Percentiles rank a stretch among this genome's conserved stretches.
Conservation (phyloP, 306 rosid genomes). For the Vigna unguiculata region DNA sequence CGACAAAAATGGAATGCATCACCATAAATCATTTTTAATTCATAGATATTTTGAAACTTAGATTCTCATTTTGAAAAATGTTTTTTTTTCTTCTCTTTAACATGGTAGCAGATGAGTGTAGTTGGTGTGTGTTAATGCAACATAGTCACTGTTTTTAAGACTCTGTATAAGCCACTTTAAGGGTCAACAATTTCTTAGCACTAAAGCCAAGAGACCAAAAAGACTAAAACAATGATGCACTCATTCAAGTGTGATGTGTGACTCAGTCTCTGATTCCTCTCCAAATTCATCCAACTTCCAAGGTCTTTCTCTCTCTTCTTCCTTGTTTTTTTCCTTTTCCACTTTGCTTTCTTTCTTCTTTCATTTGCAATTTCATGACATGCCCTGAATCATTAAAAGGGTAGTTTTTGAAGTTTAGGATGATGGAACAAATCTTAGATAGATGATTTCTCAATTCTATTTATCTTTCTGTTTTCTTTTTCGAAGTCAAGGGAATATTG, state of each 20-base stretch:
- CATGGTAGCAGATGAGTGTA: constrained; percentile 28
- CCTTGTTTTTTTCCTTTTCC: constrained; percentile 4
- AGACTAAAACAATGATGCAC: constrained; percentile 13
- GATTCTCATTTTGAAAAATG: neutral
- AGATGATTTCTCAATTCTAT: constrained; percentile 6
- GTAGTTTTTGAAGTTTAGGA: neutral
- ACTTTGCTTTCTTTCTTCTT: neutral
- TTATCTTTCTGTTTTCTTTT: neutral
- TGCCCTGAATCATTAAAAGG: constrained; percentile 28
- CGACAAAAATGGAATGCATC: constrained; percentile 40
- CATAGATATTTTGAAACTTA: neutral
- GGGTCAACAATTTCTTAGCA: constrained; percentile 41
- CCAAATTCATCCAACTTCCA: neutral
- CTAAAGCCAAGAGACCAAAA: constrained; percentile 43
- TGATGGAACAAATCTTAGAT: neutral
- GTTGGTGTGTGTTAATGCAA: constrained; percentile 50
- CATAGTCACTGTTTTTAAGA: constrained; percentile 37
- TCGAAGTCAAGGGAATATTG: constrained; percentile 41
- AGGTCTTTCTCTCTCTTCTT: constrained; percentile 35
- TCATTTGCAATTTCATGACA: neutral
- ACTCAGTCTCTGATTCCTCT: constrained; percentile 19
- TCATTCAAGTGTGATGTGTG: constrained; percentile 27
- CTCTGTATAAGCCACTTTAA: constrained; percentile 9
- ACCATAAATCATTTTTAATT: neutral
- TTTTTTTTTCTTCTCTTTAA: neutral